Conservation (phyloP, 1,284 basidiomycete genomes). For the Cerioporus squamosus region DNA sequence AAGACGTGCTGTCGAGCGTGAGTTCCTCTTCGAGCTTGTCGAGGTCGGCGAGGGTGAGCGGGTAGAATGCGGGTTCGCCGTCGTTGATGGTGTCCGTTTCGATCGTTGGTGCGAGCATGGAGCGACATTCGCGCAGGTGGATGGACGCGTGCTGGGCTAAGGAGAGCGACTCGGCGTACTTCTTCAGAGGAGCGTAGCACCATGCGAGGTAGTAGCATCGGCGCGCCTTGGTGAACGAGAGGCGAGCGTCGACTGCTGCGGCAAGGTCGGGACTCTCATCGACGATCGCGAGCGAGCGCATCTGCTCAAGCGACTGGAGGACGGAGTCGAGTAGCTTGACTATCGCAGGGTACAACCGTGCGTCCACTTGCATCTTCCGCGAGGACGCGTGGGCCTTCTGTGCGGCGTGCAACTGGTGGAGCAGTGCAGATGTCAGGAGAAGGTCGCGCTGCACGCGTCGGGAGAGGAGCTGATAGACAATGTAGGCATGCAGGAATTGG, state of each 20-base stretch:
- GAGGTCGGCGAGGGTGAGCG: conserved; percentile 49
- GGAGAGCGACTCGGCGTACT: conserved; percentile 71
- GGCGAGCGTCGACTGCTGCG: conserved; percentile 74
- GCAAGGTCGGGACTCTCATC: conserved; percentile 87
- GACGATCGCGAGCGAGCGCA: conserved; percentile 82
- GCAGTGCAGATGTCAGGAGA: conserved; percentile 74
- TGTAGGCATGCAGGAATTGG: conserved; percentile 84
- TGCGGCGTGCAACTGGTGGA: conserved; percentile 43
- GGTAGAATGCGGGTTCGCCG: conserved; percentile 55
- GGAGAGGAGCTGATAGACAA: conserved; percentile 85
- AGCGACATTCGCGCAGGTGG: conserved; percentile 70
- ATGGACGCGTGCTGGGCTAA: conserved; percentile 72
- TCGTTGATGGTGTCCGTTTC: conserved; percentile 49
- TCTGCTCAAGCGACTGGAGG: conserved; percentile 82
- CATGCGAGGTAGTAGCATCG: conserved; percentile 75
- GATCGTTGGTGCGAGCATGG: conserved; percentile 43
- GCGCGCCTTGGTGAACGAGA: conserved; percentile 75
- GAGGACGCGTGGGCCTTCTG: conserved; percentile 39
- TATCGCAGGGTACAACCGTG: conserved; percentile 77
- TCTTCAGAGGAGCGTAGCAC: conserved; percentile 70
- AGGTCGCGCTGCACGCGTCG: conserved; percentile 88
- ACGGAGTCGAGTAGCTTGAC: conserved; percentile 89
- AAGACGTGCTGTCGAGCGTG: conserved; percentile 50
- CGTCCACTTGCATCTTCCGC: conserved; percentile 60
- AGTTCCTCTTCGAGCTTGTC: conserved; percentile 56